Base-by-base conservation (phyloP, 2,329 filamentous ascomycete species). In the Emydomyces testavorans region DNA sequence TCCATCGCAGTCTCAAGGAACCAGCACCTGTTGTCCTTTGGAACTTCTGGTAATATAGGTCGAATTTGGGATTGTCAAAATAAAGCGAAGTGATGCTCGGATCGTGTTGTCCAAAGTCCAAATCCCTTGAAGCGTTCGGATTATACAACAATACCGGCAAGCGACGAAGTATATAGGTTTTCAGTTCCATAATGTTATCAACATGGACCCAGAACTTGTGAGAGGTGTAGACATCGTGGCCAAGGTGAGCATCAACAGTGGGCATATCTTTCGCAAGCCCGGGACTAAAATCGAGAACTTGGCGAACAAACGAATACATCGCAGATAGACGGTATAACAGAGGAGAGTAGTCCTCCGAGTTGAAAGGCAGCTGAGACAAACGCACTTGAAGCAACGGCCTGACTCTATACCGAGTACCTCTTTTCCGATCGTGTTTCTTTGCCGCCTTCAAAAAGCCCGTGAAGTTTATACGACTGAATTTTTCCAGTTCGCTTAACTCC, bases 121-220 rank as follows among this genome's bases (percentile, higher is more conserved):
- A 77, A 56, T 92, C 77, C 67, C 90, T 93, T 26, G 86, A 80
- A 1, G 83, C 59, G 57, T 89, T 83, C 38, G 92, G 82, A 62
- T 92, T 95, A 68, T 95, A 98, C 18, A 98, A 82, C 13, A 98
- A 80, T 24, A 93, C 80, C 1, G 92, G 92, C 18, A 98, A 76
- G 50, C 85, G 85, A 53, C 92, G 85, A 26, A 96, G 77, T 52
- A 98, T 93, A 59, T 87, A 81, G 4, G 92, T 96, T 75, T 96
- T 95, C 63, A 96, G 87, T 70, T 98, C 92, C 56, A 96, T 79
- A 23, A 96, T 73, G 67, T 98, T 96, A 60, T 98, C 92, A 26
- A 80, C 78, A 64, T 98, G 92, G 4, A 98, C 83, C 92, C 92
- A 98, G 71, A 94, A 95, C 67, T 94, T 95, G 68, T 90, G 80